phyloP scores from a whole-genome alignment of 345 rosid genomes.

The Physaria fendleri region DNA sequence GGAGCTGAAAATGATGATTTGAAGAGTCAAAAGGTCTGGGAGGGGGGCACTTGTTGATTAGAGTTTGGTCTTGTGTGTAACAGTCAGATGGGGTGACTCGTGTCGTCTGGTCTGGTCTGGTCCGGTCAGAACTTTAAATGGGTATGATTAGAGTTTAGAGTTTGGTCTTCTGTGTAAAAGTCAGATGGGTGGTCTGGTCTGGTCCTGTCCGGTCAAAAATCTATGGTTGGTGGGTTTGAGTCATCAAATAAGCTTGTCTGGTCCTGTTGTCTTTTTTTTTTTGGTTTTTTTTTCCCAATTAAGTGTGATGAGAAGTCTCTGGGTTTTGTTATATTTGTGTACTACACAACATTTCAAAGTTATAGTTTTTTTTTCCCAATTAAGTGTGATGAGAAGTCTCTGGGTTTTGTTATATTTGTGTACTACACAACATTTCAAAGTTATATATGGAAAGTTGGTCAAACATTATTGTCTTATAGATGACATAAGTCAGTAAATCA shows the following conservation, averaged over 20 bases:
- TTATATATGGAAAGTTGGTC: too few relatives aligned
- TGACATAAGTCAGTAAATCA: too few relatives aligned
- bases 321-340: too few relatives aligned
- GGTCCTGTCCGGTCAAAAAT: slow-evolving; percentile 7
- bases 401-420: too few relatives aligned
- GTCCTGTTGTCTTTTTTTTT: too few relatives aligned
- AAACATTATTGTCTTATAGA: too few relatives aligned
- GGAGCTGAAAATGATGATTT: slow-evolving; percentile 18
- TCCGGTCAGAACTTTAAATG: slow-evolving; percentile 7
- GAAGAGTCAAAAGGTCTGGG: slow-evolving; percentile 8
- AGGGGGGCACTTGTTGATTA: slow-evolving; percentile 15
- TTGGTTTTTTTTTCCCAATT: too few relatives aligned
- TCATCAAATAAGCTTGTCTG: slow-evolving; percentile 22
- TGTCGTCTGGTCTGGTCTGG: slow-evolving; percentile 17
- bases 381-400: too few relatives aligned
- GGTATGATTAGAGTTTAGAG: slow-evolving; percentile 27
- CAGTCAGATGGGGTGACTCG: slow-evolving; percentile 24
- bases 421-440: too few relatives aligned
- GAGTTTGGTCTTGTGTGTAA: slow-evolving; percentile 26
- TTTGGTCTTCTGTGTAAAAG: slow-evolving; percentile 22
- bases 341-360: too few relatives aligned
- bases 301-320: too few relatives aligned
- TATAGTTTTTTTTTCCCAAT: too few relatives aligned
- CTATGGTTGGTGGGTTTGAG: slow-evolving; percentile 25
- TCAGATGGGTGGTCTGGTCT: slow-evolving; percentile 22